Base-by-base conservation (phyloP, 192 early-diverging fungal species). In the Spizellomyces sp. region DNA sequence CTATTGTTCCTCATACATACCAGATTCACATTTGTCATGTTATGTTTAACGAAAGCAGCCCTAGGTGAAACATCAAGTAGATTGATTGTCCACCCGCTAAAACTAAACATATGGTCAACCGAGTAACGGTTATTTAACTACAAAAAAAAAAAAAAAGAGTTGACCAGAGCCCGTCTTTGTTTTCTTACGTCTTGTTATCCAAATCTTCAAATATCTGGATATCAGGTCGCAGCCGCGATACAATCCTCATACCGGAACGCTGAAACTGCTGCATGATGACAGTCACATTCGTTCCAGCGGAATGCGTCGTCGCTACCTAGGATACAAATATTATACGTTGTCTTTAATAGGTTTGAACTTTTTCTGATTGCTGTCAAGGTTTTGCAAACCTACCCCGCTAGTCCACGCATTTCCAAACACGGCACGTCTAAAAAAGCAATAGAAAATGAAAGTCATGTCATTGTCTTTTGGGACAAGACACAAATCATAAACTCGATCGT, bases 341-440 rank as follows among this genome's bases (percentile, higher is more conserved):
- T n/a, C n/a, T n/a, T n/a, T n/a, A n/a, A n/a, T n/a, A n/a, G n/a
- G n/a, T n/a, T n/a, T n/a, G n/a, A n/a, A n/a, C n/a, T n/a, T n/a
- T n/a, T n/a, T n/a, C n/a, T n/a, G n/a, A n/a, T n/a, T n/a, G n/a
- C n/a, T n/a, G n/a, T n/a, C n/a, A n/a, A n/a, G n/a, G n/a, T n/a
- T n/a, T 14, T 61, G 27, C n/a, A 61, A 21, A 36, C 36, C 1
- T 61, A 65, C 64, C 42, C 64, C 52, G 41, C 41, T 45, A 9
- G 67, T 69, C 67, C 67, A 69, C n/a, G 67, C 47, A 57, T 69
- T 69, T 21, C 67, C 67, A 58, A 69, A 69, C 2, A 69, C 55
- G 2, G 67, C 67, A 9, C 67, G 50, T 14, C 67, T 69, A 57
- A 2, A 41, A 19, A 17, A 36, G 45, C 9, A 61, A 36, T 1